phyloP scores from a whole-genome alignment of 257 asterid species.

The Capsicum chinense region DNA sequence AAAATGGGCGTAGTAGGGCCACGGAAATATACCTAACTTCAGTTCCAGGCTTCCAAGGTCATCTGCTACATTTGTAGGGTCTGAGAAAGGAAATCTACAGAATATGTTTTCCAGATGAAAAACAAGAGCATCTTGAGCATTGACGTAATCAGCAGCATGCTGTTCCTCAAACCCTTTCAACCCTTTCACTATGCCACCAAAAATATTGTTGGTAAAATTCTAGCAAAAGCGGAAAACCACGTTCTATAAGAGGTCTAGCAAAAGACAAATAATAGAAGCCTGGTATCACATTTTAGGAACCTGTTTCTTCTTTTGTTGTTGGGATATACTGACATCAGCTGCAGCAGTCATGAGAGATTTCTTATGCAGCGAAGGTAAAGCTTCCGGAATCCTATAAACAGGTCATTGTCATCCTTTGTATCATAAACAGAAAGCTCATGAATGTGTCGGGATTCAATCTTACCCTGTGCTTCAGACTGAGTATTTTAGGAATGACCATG shows the following conservation, averaged over 20 bases:
- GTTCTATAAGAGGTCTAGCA: constrained; percentile 33
- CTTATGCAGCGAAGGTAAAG: constrained; percentile 77
- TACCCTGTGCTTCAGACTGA: not conserved
- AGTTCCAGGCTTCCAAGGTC: constrained; percentile 58
- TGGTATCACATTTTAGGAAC: constrained; percentile 34
- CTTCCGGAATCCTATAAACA: constrained; percentile 58
- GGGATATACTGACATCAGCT: constrained; percentile 52
- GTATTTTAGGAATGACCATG: not conserved
- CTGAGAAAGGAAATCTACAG: constrained; percentile 93
- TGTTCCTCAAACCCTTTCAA: constrained; percentile 69
- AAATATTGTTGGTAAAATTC: constrained; percentile 62
- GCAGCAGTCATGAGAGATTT: constrained; percentile 70
- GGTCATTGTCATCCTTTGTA: constrained; percentile 34
- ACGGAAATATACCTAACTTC: constrained; percentile 60
- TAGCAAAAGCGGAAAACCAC: constrained; percentile 42
- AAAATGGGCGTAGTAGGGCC: constrained; percentile 29
- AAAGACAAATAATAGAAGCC: constrained; percentile 26
- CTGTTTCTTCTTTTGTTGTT: constrained; percentile 64
- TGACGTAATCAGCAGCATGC: constrained; percentile 44
- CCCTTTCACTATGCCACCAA: constrained; percentile 78
- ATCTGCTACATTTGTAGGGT: constrained; percentile 37
- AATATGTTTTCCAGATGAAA: constrained; percentile 74
- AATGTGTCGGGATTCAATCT: not conserved
- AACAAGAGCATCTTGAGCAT: constrained; percentile 56
- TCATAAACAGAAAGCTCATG: not conserved